Evolutionary conservation across 441 rosid species (phyloP).

Genomic region (Gossypium davidsonii): DNA sequence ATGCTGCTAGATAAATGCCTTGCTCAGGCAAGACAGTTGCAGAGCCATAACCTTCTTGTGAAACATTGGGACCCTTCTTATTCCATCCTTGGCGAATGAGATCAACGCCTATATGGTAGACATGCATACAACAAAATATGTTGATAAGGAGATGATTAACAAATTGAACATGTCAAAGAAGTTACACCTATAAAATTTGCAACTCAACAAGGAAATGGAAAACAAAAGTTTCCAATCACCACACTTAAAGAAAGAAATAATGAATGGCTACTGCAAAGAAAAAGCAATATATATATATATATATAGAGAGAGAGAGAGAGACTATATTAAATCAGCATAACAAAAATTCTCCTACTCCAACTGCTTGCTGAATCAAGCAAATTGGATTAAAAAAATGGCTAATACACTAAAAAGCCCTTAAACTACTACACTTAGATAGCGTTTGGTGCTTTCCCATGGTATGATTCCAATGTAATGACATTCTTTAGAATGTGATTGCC

Average conservation of each 20-base stretch:
- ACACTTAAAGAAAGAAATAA: neutral
- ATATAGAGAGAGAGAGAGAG: neutral
- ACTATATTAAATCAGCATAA: neutral
- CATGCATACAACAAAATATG: neutral
- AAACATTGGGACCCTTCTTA: slow-evolving; percentile 71
- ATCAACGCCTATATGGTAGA: slow-evolving; percentile 56
- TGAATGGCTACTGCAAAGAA: neutral
- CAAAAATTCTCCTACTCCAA: neutral
- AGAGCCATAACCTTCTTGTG: slow-evolving; percentile 96
- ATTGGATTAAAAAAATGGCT: neutral
- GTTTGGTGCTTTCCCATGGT: no score
- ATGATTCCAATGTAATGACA: no score
- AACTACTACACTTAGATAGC: no score
- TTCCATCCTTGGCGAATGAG: slow-evolving; percentile 94
- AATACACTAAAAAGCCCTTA: no score
- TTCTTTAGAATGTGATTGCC: no score
- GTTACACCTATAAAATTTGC: neutral
- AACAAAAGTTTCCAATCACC: neutral
- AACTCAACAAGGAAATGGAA: neutral
- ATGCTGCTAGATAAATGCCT: slow-evolving; percentile 96
- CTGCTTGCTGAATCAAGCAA: neutral
- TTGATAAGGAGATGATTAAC: neutral
- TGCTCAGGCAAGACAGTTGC: slow-evolving; percentile 94
- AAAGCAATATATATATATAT: neutral
- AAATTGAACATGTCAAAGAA: neutral